Conservation (phyloP, 345 rosid species). For the Eucalyptus marginata region DNA sequence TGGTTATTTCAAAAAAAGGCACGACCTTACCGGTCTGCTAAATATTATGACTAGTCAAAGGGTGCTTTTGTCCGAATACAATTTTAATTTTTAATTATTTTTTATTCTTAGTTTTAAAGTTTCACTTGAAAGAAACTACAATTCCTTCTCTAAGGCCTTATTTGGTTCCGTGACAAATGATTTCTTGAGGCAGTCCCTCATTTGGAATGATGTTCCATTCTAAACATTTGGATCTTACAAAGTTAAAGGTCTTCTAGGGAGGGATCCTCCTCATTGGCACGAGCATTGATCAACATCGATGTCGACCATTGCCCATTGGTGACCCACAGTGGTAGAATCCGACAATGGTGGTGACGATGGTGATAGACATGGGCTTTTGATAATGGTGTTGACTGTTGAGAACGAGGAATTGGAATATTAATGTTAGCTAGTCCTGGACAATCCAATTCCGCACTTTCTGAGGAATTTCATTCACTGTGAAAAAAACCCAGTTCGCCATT, state of each 20-base stretch:
- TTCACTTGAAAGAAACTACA: neutral
- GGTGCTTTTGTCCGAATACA: accelerated
- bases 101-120: no score
- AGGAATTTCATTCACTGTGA: neutral
- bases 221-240: neutral
- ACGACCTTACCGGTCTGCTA: accelerated
- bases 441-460: neutral
- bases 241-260: neutral
- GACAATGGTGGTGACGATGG: neutral
- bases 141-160: neutral
- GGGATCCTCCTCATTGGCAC: neutral
- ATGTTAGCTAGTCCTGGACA: neutral
- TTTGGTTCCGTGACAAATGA: neutral
- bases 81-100: no score
- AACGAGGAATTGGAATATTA: neutral
- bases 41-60: accelerated
- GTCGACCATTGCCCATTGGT: no score
- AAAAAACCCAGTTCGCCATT: neutral
- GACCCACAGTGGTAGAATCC: neutral
- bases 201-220: neutral
- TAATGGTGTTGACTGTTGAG: neutral
- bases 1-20: accelerated
- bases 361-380: neutral
- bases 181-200: neutral
- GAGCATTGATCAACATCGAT: neutral